Base-by-base conservation (phyloP, 2,329 filamentous ascomycete species). In the Hypoxylon sp. region DNA sequence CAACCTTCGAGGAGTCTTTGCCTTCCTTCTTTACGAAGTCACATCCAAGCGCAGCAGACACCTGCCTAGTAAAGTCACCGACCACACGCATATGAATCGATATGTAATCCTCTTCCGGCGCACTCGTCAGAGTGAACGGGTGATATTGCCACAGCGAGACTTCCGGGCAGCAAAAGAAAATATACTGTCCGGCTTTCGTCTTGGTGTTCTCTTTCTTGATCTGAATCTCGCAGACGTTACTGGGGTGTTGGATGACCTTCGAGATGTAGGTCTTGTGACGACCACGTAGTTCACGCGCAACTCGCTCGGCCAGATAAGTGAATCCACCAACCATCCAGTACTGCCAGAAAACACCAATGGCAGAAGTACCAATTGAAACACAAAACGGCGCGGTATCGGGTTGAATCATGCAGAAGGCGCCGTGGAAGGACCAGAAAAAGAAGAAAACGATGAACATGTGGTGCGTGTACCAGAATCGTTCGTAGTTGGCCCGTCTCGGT, bases 381-480 rank as follows among this genome's bases (percentile, higher is more conserved):
- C 93, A 94, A 79, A 92, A 94, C 1, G 93, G 92, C 5, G 91
- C 91, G 70, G 92, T 88, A 78, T 96, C 93, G 58, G 92, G 90
- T 80, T 93, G 92, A 76, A 95, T 95, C 93, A 96, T 95, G 81
- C 93, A 95, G 83, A 94, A 96, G 26, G 92, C 91, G 65, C 93
- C 93, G 80, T 97, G 93, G 75, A 95, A 87, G n/a, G 92, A 90
- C 92, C 93, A 96, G 85, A 96, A 94, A 74, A 95, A 85, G 84
- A 96, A 96, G 86, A 96, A 96, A 71, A 95, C 77, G 80, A 95
- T 88, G 79, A 96, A 96, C 79, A 96, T 87, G 82, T 96, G 93
- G 81, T 97, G 93, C 1, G 91, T 93, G 80, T 94, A 94, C 93
- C 93, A 97, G 85, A 96, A 97, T 26, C 92, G 91, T 80, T 95